Percentiles rank a stretch among this genome's conserved stretches.
Conservation (phyloP, 2,329 filamentous ascomycete species). For the Scolecobasidium constrictum region DNA sequence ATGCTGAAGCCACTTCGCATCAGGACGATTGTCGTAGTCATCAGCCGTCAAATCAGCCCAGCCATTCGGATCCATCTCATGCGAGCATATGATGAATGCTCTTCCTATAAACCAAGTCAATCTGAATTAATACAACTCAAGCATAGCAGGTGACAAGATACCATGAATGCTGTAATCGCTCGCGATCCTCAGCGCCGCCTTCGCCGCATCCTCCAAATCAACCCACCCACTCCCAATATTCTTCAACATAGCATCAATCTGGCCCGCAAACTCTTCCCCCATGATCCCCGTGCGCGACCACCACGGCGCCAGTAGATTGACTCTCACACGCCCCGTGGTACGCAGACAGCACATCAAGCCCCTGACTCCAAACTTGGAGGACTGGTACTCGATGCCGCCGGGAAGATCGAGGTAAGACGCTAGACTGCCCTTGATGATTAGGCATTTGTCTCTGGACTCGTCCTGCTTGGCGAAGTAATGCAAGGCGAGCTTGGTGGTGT, state of each 20-base stretch:
- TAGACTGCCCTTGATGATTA: slow-evolving; percentile 10
- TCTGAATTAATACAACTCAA: no score
- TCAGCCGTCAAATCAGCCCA: slow-evolving; percentile 1
- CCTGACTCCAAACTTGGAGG: slow-evolving; percentile 9
- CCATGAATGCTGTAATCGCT: slow-evolving; percentile 3
- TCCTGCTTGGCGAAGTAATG: slow-evolving; percentile 29
- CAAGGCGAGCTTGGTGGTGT: slow-evolving; percentile 36
- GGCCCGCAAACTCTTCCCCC: background rate
- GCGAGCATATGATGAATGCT: background rate
- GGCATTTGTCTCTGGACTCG: slow-evolving; percentile 1
- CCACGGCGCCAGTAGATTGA: slow-evolving; percentile 10
- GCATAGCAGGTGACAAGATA: no score
- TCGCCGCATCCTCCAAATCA: slow-evolving; percentile 5
- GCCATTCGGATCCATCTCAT: background rate
- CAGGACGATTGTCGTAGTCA: slow-evolving; percentile 20
- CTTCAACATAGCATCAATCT: background rate
- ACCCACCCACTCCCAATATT: background rate
- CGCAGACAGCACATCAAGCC: slow-evolving; percentile 10
- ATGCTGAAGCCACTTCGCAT: slow-evolving; percentile 4
- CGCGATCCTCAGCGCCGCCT: slow-evolving; percentile 2
- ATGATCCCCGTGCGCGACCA: slow-evolving; percentile 7
- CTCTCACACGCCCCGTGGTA: background rate
- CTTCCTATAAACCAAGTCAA: background rate
- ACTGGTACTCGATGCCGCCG: slow-evolving; percentile 1
- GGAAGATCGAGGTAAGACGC: slow-evolving; percentile 7